These are phyloP conservation scores for Ampelocalamus luodianensis DNA, from an alignment of 176 grass and related monocot genomes.

Conservation along the genomic window DNA sequence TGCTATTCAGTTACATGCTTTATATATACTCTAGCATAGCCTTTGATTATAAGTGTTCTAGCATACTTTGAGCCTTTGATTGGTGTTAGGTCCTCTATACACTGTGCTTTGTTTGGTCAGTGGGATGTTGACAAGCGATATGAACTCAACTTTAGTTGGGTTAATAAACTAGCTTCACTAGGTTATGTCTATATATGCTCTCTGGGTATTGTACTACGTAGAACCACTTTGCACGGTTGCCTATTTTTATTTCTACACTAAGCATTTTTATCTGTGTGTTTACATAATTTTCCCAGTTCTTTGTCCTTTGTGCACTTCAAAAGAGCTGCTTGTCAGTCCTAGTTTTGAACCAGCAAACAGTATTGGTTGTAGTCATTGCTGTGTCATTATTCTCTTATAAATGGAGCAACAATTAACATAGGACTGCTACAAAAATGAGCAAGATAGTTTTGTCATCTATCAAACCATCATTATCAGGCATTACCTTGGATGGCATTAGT, in stretches of 20 bases:
- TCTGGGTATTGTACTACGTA: not conserved
- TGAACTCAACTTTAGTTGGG: not conserved
- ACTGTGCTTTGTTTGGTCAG: not conserved
- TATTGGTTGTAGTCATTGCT: not conserved
- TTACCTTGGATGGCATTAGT: not conserved
- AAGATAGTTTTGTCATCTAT: not conserved
- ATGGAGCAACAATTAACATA: not conserved
- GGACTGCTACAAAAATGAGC: not conserved
- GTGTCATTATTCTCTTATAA: slow-evolving; percentile 1
- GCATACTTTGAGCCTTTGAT: slow-evolving; percentile 2
- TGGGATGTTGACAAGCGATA: not conserved
- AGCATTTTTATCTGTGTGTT: not conserved
- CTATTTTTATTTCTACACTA: not conserved
- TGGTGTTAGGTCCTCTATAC: not conserved
- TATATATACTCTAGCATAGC: not conserved
- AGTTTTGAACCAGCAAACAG: not conserved
- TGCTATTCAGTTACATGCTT: slow-evolving; percentile 8
- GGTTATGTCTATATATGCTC: slow-evolving; percentile 2
- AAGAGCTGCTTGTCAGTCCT: not conserved
- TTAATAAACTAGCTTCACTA: not conserved
- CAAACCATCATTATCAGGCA: not conserved
- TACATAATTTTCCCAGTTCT: not conserved
- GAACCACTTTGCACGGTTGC: not conserved
- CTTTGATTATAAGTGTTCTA: no score
- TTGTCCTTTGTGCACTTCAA: slow-evolving; percentile 9